Conservation (phyloP, 805 yeast species). For the Wickerhamiella australiensis region DNA sequence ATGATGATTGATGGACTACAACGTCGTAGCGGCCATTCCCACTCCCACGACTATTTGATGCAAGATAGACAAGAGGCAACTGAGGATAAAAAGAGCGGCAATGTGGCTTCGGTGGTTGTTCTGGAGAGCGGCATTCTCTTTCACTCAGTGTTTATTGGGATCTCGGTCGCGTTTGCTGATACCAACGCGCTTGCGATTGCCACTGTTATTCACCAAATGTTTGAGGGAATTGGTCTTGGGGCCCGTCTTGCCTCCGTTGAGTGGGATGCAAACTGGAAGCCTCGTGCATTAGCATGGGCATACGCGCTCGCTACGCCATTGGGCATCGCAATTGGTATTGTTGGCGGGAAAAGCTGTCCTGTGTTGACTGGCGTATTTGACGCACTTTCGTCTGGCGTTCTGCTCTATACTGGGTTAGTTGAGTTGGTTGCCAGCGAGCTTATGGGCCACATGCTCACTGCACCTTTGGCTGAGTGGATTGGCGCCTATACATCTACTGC, state of each 20-base stretch:
- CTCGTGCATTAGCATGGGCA: conserved; percentile 30
- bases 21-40: conserved; percentile 11
- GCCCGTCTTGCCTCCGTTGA: conserved; percentile 50
- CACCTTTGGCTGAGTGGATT: conserved; percentile 18
- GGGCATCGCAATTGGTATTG: conserved; percentile 67
- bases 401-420: conserved; percentile 64
- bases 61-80: neutral
- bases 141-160: conserved; percentile 74
- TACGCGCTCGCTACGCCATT: conserved; percentile 56
- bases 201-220: conserved; percentile 46
- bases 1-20: conserved; percentile 9
- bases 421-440: conserved; percentile 74
- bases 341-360: conserved; percentile 48
- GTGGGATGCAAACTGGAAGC: conserved; percentile 36
- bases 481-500: conserved; percentile 29
- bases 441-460: conserved; percentile 29
- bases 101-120: conserved; percentile 9
- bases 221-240: conserved; percentile 80
- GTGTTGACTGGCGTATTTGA: conserved; percentile 64
- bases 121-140: conserved; percentile 70
- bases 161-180: conserved; percentile 66
- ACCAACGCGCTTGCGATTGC: conserved; percentile 65
- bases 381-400: conserved; percentile 64
- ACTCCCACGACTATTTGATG: conserved; percentile 4
- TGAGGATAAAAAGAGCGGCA: neutral